Conservation (phyloP, 805 yeast genomes). For the Nakazawaea sp. region DNA sequence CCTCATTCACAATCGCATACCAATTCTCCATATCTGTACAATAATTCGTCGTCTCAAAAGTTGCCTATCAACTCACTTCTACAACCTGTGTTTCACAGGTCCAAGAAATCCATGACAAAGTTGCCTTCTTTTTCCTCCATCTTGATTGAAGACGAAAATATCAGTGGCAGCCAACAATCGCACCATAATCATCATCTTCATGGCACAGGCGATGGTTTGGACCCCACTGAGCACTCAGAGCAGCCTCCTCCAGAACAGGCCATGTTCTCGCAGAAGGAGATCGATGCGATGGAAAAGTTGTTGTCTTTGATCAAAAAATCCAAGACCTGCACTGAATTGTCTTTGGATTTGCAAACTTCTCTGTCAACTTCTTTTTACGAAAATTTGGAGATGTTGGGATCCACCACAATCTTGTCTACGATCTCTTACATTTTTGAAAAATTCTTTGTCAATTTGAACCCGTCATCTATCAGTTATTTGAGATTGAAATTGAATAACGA, state of each 20-base stretch:
- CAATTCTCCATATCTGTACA: background rate
- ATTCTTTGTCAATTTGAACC: constrained; percentile 46
- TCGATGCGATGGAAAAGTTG: constrained; percentile 24
- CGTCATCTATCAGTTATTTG: constrained; percentile 47
- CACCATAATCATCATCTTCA: no score
- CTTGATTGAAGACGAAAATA: constrained; percentile 20
- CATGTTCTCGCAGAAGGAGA: constrained; percentile 4
- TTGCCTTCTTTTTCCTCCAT: constrained; percentile 13
- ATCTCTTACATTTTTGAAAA: constrained; percentile 59
- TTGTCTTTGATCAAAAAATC: constrained; percentile 51
- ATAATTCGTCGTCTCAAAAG: constrained; percentile 24
- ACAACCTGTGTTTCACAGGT: constrained; percentile 8
- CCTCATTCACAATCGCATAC: background rate
- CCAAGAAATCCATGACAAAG: constrained; percentile 1
- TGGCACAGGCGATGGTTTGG: background rate
- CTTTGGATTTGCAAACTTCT: constrained; percentile 13
- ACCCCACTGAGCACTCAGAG: background rate
- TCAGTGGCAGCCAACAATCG: no score
- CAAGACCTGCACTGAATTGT: constrained; percentile 50
- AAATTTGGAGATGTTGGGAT: constrained; percentile 52
- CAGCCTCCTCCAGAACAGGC: background rate
- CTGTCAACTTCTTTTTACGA: constrained; percentile 29
- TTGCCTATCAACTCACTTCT: constrained; percentile 41
- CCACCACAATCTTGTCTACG: constrained; percentile 45
- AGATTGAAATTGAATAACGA: constrained; percentile 29